A percentile compares a stretch with the other conserved stretches of the same genome.
These are phyloP conservation scores for Radiomyces spectabilis DNA, from an alignment of 192 early-diverging fungal species.

Conservation along the genomic window DNA sequence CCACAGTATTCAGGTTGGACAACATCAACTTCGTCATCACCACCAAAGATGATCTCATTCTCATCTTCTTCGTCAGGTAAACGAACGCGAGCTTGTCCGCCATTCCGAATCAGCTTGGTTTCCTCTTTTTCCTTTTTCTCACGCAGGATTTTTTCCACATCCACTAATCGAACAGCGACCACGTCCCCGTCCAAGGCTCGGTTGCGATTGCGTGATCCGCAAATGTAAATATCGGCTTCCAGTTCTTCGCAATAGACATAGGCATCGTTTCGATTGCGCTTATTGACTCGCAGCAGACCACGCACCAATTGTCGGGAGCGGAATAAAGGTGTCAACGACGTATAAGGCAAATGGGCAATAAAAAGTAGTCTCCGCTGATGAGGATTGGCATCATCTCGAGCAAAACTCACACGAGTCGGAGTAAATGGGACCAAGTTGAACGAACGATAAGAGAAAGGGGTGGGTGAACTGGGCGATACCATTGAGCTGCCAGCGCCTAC, in stretches of 20 bases:
- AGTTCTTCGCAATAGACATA: constrained; percentile 76
- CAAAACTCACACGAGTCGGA: constrained; percentile 33
- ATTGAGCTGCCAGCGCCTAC: not conserved
- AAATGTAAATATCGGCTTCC: constrained; percentile 72
- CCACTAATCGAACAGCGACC: constrained; percentile 64
- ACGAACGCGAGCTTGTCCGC: constrained; percentile 36
- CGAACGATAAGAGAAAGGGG: constrained; percentile 1
- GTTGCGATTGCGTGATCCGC: constrained; percentile 67
- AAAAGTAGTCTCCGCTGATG: constrained; percentile 45
- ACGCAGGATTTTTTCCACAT: constrained; percentile 51
- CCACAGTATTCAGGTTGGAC: constrained; percentile 50
- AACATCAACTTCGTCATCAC: constrained; percentile 42
- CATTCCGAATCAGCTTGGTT: constrained; percentile 43
- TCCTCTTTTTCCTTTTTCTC: constrained; percentile 50
- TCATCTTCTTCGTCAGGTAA: constrained; percentile 46
- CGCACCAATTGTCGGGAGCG: constrained; percentile 47
- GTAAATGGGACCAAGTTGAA: constrained; percentile 32
- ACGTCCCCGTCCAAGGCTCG: constrained; percentile 79
- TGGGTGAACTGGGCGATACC: constrained; percentile 5
- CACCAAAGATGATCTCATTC: constrained; percentile 35
- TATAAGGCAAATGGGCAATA: constrained; percentile 46
- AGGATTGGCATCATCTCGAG: constrained; percentile 35
- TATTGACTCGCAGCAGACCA: constrained; percentile 81
- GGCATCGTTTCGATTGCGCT: constrained; percentile 73
- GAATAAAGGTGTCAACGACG: constrained; percentile 39